A percentile compares a stretch with the other conserved stretches of the same genome.
These are phyloP conservation scores for Paramecium biaurelia DNA, from an alignment of 73 alveolate species.

Conservation along the genomic window DNA sequence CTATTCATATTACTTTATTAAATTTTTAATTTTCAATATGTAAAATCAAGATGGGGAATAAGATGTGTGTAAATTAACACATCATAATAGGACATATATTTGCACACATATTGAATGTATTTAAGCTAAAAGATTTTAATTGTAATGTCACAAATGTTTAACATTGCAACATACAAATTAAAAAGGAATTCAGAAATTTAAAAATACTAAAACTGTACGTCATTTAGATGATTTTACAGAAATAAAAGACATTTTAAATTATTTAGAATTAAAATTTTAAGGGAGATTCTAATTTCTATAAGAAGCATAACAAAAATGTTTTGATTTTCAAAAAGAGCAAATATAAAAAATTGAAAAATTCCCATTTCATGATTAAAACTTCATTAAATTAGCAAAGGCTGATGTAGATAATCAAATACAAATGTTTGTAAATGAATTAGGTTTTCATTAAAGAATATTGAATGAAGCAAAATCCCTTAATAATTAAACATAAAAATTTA, in stretches of 20 bases:
- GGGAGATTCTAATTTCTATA: background rate
- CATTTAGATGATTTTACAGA: constrained; percentile 1
- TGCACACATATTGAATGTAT: background rate
- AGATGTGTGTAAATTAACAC: background rate
- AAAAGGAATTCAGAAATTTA: background rate
- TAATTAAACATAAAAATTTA: background rate
- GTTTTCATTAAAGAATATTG: background rate
- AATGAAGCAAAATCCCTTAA: background rate
- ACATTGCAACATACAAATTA: background rate
- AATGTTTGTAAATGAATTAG: background rate
- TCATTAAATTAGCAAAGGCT: background rate
- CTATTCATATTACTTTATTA: background rate
- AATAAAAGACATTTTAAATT: background rate
- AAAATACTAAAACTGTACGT: background rate
- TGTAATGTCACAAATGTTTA: background rate
- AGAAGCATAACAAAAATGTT: background rate
- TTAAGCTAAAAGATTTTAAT: background rate
- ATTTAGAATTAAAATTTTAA: background rate
- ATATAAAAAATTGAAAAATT: background rate
- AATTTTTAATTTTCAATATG: background rate
- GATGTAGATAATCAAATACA: background rate
- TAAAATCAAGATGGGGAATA: background rate
- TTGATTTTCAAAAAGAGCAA: background rate
- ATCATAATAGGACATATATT: background rate
- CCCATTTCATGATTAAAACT: background rate